phyloP scores from a whole-genome alignment of 164 flowering plant genomes.

The Protea cynaroides region DNA sequence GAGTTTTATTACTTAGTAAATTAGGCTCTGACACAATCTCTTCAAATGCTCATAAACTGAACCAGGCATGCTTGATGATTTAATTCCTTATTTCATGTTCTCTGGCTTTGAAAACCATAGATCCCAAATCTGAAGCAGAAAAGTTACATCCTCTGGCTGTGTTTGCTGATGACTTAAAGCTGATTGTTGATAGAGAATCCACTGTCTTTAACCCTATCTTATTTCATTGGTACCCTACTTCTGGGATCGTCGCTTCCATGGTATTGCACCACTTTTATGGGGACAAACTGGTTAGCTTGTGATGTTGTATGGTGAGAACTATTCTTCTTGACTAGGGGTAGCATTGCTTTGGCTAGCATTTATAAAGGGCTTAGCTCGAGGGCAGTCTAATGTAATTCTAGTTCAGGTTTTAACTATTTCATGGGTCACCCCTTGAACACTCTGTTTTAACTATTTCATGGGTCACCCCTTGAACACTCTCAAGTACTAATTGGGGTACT shows the following conservation, averaged over 20 bases:
- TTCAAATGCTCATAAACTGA: conserved; percentile 1
- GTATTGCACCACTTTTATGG: conserved; percentile 56
- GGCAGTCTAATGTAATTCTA: too few species aligned
- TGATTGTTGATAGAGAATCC: conserved; percentile 55
- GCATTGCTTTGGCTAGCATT: too few species aligned
- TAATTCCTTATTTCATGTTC: conserved; percentile 1
- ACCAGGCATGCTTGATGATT: conserved; percentile 2
- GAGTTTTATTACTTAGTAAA: conserved; percentile 16
- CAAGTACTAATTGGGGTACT: conserved; percentile 5
- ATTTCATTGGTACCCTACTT: conserved; percentile 51
- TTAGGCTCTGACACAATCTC: conserved; percentile 1
- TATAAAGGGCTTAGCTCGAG: too few species aligned
- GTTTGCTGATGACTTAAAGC: conserved; percentile 59
- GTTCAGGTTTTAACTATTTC: too few species aligned
- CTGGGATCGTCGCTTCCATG: conserved; percentile 40
- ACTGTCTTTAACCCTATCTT: conserved; percentile 50
- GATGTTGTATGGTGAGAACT: neutral
- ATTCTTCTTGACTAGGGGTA: neutral
- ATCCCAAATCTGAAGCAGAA: conserved; percentile 32
- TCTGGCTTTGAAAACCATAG: conserved; percentile 34
- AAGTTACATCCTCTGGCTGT: conserved; percentile 52
- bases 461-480: neutral
- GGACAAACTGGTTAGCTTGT: conserved; percentile 58
- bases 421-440: neutral
- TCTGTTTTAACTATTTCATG: neutral